phyloP scores from a whole-genome alignment of 1,284 basidiomycete genomes.

The Ganoderma resinaceum region DNA sequence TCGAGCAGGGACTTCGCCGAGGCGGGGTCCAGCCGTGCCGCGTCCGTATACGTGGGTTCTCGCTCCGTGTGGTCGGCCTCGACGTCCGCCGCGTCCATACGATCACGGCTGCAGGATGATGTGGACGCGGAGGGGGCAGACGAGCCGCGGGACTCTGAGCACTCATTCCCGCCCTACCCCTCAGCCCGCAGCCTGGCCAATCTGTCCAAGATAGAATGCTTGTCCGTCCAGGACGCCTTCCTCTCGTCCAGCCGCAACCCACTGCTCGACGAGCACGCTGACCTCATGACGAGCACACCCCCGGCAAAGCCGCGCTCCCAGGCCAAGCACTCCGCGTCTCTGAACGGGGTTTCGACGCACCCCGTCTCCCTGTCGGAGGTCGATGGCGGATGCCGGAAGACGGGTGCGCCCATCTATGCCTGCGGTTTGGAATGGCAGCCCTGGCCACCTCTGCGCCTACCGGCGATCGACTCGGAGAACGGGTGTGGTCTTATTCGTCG shows the following conservation, averaged over 20 bases:
- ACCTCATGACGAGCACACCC: conserved; percentile 24
- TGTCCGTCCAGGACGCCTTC: conserved; percentile 24
- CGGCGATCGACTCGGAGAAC: conserved; percentile 4
- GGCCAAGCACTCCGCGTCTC: neutral
- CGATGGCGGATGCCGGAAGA: too few relatives aligned
- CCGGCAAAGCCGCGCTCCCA: conserved; percentile 13
- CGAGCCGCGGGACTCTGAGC: neutral
- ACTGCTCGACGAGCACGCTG: conserved; percentile 6
- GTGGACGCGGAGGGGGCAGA: neutral
- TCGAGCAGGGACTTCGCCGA: conserved; percentile 5
- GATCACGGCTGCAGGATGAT: neutral
- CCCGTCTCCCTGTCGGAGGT: neutral
- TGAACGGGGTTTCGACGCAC: neutral
- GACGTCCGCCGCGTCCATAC: conserved; percentile 14
- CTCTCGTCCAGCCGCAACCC: conserved; percentile 13
- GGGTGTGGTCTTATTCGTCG: neutral
- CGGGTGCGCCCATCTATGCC: too few relatives aligned
- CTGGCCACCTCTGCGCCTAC: conserved; percentile 17
- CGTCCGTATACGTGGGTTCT: conserved; percentile 16
- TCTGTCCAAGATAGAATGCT: conserved; percentile 18
- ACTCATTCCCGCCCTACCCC: neutral
- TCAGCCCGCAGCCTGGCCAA: conserved; percentile 8
- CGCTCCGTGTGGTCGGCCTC: conserved; percentile 21
- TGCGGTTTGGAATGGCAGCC: neutral
- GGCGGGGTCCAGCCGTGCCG: conserved; percentile 7